Conservation (phyloP, 2,329 filamentous ascomycete species). For the Ophiobolus disseminans region DNA sequence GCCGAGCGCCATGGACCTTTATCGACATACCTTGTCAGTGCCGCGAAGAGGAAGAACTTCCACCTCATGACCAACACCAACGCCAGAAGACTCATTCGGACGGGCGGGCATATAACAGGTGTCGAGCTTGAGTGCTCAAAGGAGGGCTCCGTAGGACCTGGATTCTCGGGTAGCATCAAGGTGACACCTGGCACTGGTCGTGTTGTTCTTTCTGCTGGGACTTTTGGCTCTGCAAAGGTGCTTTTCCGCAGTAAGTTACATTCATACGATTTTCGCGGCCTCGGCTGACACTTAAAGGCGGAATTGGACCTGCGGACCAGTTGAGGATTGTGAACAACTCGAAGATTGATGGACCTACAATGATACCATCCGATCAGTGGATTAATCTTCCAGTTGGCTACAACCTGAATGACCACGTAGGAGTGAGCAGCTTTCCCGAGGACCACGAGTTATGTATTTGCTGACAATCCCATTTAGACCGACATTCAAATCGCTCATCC, state of each 20-base stretch:
- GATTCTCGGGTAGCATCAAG: slow-evolving; percentile 64
- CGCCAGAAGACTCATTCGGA: slow-evolving; percentile 68
- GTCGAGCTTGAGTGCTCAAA: slow-evolving; percentile 67
- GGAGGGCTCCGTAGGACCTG: slow-evolving; percentile 44
- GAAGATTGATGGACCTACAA: slow-evolving; percentile 47
- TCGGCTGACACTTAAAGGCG: slow-evolving; percentile 37
- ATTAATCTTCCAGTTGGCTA: slow-evolving; percentile 57
- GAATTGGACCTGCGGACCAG: slow-evolving; percentile 66
- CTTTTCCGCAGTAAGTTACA: slow-evolving; percentile 61
- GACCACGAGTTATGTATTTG: neutral
- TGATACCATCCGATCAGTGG: slow-evolving; percentile 53
- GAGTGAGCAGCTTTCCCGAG: slow-evolving; percentile 14
- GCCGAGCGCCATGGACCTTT: slow-evolving; percentile 72
- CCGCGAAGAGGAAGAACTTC: slow-evolving; percentile 66
- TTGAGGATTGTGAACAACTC: slow-evolving; percentile 52
- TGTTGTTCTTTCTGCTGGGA: slow-evolving; percentile 70
- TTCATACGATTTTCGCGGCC: slow-evolving; percentile 1
- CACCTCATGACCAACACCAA: slow-evolving; percentile 68
- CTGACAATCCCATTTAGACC: slow-evolving; percentile 44
- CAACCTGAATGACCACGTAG: slow-evolving; percentile 60
- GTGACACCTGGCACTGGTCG: slow-evolving; percentile 65
- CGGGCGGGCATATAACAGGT: slow-evolving; percentile 66
- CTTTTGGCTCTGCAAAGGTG: slow-evolving; percentile 71
- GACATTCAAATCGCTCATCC: slow-evolving; percentile 59
- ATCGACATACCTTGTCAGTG: slow-evolving; percentile 70